phyloP scores from a whole-genome alignment of 768 basidiomycete species.

The Chalciporus pseudorubinellus region DNA sequence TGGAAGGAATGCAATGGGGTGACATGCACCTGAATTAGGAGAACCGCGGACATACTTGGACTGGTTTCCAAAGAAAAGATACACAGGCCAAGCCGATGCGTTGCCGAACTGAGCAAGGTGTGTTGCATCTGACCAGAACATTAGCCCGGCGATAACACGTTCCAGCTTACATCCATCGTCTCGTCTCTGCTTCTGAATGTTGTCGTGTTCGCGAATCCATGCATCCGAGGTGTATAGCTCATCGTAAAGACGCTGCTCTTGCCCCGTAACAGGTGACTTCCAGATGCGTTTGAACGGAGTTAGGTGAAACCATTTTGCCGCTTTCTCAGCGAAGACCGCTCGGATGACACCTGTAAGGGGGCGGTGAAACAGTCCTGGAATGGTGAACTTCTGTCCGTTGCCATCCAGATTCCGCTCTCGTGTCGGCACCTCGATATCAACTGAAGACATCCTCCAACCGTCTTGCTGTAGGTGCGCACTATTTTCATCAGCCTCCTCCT shows the following conservation, averaged over 20 bases:
- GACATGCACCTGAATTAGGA: constrained; percentile 9
- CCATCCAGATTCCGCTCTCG: constrained; percentile 8
- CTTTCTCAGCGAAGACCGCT: constrained; percentile 3
- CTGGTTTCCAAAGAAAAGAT: not conserved
- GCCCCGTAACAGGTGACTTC: constrained; percentile 4
- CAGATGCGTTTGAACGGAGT: constrained; percentile 26
- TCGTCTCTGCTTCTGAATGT: constrained; percentile 17
- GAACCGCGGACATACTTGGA: constrained; percentile 19
- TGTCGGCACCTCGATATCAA: constrained; percentile 32
- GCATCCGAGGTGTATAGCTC: constrained; percentile 26
- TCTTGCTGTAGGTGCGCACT: not conserved
- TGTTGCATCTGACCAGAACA: constrained; percentile 18
- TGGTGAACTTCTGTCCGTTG: constrained; percentile 15
- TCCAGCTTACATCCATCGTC: constrained; percentile 15
- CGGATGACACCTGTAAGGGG: constrained; percentile 17
- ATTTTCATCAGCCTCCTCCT: not conserved
- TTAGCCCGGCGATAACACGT: constrained; percentile 11
- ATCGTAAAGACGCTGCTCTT: constrained; percentile 17
- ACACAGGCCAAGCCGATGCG: constrained; percentile 21
- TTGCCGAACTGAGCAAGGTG: constrained; percentile 9
- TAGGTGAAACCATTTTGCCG: constrained; percentile 20
- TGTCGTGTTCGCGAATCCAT: constrained; percentile 20
- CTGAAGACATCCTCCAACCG: constrained; percentile 10
- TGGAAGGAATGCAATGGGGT: constrained; percentile 22
- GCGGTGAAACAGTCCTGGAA: constrained; percentile 30